These are phyloP conservation scores for Erysiphe neolycopersici DNA, from an alignment of 2,329 filamentous ascomycete species.

Conservation along the genomic window DNA sequence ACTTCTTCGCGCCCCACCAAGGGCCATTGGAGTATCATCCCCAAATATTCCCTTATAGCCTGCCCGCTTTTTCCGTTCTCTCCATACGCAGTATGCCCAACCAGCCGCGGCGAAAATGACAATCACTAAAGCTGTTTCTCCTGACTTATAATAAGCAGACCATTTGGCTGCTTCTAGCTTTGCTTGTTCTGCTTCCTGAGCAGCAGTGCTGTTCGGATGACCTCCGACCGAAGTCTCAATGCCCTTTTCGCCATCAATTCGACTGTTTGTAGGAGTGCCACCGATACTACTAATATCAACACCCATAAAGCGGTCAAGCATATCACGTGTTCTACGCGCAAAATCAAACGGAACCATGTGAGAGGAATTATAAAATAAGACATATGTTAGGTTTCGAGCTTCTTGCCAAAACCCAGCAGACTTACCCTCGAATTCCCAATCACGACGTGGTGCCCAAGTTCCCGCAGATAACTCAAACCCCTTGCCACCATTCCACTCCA, in stretches of 20 bases:
- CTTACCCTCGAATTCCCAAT: constrained; percentile 85
- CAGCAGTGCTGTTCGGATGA: constrained; percentile 38
- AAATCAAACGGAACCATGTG: constrained; percentile 98
- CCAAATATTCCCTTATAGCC: constrained; percentile 23
- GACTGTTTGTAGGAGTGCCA: constrained; percentile 37
- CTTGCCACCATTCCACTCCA: constrained; percentile 75
- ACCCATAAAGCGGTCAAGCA: constrained; percentile 89
- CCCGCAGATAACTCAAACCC: constrained; percentile 76
- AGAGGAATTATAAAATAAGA: constrained; percentile 81
- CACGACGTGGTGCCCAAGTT: constrained; percentile 68
- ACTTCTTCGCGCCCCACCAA: constrained; percentile 8
- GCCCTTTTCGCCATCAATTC: constrained; percentile 43
- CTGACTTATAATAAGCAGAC: constrained; percentile 45
- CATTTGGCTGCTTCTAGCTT: constrained; percentile 39
- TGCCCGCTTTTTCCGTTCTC: constrained; percentile 26
- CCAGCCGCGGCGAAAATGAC: constrained; percentile 33
- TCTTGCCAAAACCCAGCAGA: constrained; percentile 79
- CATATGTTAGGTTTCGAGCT: constrained; percentile 83
- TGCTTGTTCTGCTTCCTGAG: constrained; percentile 32
- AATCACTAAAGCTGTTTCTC: constrained; percentile 40
- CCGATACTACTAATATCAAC: constrained; percentile 81
- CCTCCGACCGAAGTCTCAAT: constrained; percentile 37
- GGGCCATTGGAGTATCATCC: constrained; percentile 10
- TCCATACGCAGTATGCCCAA: constrained; percentile 40
- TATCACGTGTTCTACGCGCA: constrained; percentile 64